Evolutionary conservation across 116 monocot species (phyloP).

Genomic region (Cymodocea nodosa): DNA sequence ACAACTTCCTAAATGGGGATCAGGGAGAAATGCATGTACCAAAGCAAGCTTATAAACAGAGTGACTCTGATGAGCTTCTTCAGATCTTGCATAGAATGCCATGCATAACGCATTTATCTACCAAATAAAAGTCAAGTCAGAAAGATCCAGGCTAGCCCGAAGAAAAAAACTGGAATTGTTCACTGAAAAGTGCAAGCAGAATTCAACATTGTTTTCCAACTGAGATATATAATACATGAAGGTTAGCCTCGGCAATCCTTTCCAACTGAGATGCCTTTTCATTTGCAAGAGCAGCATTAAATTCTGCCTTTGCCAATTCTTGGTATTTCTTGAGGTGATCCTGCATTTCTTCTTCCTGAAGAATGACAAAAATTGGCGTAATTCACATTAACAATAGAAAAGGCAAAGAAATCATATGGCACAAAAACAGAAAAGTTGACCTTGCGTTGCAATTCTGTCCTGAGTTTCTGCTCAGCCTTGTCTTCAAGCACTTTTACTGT

Average conservation of each 20-base stretch:
- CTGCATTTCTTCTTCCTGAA: constrained; percentile 67
- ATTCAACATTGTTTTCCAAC: background rate
- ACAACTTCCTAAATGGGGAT: background rate
- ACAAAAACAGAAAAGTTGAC: constrained; percentile 12
- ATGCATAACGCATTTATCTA: constrained; percentile 93
- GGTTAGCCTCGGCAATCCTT: constrained; percentile 91
- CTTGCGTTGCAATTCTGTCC: constrained; percentile 67
- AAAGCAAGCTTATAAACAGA: constrained; percentile 92
- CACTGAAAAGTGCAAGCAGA: background rate
- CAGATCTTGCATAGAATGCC: constrained; percentile 98
- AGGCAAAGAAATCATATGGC: too few species aligned
- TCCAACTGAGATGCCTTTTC: constrained; percentile 90
- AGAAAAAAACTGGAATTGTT: background rate
- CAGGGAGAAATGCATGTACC: constrained; percentile 22
- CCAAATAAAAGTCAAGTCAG: background rate
- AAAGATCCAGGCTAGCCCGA: background rate
- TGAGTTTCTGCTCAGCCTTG: constrained; percentile 79
- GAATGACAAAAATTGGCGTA: background rate
- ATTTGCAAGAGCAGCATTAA: constrained; percentile 66
- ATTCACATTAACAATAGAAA: background rate
- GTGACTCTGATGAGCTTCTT: constrained; percentile 84
- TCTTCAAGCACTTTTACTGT: constrained; percentile 63
- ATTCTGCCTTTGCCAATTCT: constrained; percentile 78
- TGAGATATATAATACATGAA: constrained; percentile 39
- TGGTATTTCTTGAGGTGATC: constrained; percentile 37